Percentiles rank a stretch among this genome's conserved stretches.
Evolutionary conservation across 495 filamentous ascomycete species (phyloP).

Genomic region (Cercophora sp.): DNA sequence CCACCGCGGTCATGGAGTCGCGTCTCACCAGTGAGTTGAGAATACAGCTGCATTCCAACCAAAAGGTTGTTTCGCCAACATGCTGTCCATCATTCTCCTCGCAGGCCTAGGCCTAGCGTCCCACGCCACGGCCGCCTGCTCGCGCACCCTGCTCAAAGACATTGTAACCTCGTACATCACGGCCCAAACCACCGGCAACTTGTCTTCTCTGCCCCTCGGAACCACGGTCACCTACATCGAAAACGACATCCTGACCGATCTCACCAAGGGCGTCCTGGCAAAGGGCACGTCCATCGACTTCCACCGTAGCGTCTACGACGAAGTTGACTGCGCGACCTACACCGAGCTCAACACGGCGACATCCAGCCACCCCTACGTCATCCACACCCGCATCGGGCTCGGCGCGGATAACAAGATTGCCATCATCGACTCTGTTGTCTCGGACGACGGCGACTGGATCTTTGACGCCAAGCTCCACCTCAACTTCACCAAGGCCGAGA

Average conservation of each 20-base stretch:
- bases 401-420: not conserved
- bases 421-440: conserved; percentile 27
- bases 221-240: conserved; percentile 25
- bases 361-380: conserved; percentile 31
- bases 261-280: conserved; percentile 34
- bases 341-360: conserved; percentile 46
- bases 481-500: conserved; percentile 31
- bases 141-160: conserved; percentile 18
- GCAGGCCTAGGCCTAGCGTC: not conserved
- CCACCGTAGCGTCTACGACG: conserved; percentile 42
- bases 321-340: conserved; percentile 42
- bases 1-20: no score
- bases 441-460: conserved; percentile 33
- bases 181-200: conserved; percentile 20
- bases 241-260: conserved; percentile 33
- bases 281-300: conserved; percentile 37
- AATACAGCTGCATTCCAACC: no score
- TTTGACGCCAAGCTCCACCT: conserved; percentile 45
- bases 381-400: conserved; percentile 11
- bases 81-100: conserved; percentile 4
- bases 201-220: conserved; percentile 11
- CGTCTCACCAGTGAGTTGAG: no score
- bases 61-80: no score
- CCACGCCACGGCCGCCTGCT: conserved; percentile 18
- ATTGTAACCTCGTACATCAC: conserved; percentile 19